A percentile compares a stretch with the other conserved stretches of the same genome.
phyloP scores from a whole-genome alignment of 768 basidiomycete genomes.

The Cystobasidium ongulense region DNA sequence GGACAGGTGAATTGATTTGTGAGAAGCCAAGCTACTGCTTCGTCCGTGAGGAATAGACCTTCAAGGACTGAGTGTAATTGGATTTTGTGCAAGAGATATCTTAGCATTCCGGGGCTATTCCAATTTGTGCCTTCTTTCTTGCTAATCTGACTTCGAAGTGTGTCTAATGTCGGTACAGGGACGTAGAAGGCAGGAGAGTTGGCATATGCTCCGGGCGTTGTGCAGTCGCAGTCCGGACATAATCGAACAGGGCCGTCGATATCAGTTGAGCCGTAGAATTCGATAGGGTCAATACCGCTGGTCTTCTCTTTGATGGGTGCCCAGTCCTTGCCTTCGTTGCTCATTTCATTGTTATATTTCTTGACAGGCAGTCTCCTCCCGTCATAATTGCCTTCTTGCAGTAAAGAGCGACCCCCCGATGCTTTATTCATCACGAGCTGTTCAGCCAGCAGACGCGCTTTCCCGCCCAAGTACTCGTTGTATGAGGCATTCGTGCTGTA shows the following conservation, averaged over 20 bases:
- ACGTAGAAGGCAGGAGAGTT: background rate
- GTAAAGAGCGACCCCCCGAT: background rate
- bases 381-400: background rate
- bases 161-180: background rate
- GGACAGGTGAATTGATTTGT: constrained; percentile 27
- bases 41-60: constrained; percentile 19
- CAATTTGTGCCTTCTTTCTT: constrained; percentile 6
- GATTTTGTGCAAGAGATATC: constrained; percentile 21
- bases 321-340: background rate
- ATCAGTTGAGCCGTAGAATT: background rate
- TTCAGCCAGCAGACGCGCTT: constrained; percentile 7
- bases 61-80: constrained; percentile 3
- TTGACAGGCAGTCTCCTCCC: background rate
- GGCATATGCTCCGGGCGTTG: constrained; percentile 12
- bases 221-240: constrained; percentile 22
- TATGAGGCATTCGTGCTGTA: background rate
- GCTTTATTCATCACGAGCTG: constrained; percentile 2
- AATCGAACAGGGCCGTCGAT: constrained; percentile 17
- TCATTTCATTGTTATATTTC: constrained; percentile 3
- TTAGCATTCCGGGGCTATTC: background rate
- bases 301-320: background rate
- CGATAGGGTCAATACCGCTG: background rate
- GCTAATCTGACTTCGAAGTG: background rate
- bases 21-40: constrained; percentile 5
- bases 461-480: constrained; percentile 6